These are phyloP conservation scores for Pharnaceum exiguum DNA, from an alignment of 148 eudicot genomes.

Conservation along the genomic window DNA sequence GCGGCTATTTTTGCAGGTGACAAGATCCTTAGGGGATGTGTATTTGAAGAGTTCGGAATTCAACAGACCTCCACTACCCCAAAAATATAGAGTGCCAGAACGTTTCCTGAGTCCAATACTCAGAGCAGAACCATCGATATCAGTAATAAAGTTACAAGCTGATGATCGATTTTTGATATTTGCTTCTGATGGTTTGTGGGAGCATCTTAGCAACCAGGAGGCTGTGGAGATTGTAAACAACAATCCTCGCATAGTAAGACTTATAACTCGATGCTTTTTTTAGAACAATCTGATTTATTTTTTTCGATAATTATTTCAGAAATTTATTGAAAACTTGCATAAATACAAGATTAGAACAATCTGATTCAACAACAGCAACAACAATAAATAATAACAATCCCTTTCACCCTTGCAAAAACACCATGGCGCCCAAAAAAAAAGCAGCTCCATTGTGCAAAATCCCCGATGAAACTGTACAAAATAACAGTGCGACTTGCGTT, in stretches of 20 bases:
- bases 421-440: too few species aligned
- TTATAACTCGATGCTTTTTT: not conserved
- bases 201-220: constrained; percentile 82
- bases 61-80: constrained; percentile 59
- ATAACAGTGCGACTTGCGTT: too few species aligned
- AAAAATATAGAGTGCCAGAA: constrained; percentile 53
- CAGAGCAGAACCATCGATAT: constrained; percentile 59
- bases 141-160: constrained; percentile 47
- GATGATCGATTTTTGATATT: constrained; percentile 74
- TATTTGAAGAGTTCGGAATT: constrained; percentile 78
- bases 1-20: constrained; percentile 33
- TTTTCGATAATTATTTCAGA: not conserved
- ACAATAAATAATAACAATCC: too few species aligned
- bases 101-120: constrained; percentile 57
- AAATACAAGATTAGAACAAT: too few species aligned
- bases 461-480: too few species aligned
- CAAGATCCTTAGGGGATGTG: constrained; percentile 87
- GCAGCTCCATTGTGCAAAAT: too few species aligned
- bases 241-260: constrained; percentile 55
- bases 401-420: too few species aligned
- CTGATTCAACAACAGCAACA: too few species aligned
- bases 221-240: constrained; percentile 61
- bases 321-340: not conserved
- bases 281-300: not conserved
- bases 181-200: constrained; percentile 94